Evolutionary conservation across 192 early-diverging fungal species (phyloP), one percentile per base, ranked within the genome.

Genomic region (Jimgerdemannia flammicorona): DNA sequence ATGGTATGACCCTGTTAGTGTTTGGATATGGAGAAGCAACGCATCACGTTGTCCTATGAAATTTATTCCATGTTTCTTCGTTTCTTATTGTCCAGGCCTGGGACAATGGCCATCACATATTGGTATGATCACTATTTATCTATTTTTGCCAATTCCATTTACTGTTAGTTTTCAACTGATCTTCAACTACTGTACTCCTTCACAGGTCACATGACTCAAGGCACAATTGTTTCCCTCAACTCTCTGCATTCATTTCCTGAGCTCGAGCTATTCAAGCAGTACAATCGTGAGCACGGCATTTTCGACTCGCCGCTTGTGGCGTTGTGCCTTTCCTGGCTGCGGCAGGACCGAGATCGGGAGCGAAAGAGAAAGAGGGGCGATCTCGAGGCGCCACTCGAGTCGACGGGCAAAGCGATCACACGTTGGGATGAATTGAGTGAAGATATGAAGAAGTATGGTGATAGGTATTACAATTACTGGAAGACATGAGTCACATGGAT

Each of bases 141-240:
- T 88, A 89, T 70, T 84, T 86, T 9, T 94, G 91, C 90, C 89
- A 91, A 3, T 89, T 91, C 40, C 93, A 94, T 72, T 81, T 94
- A 4, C 29, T 29, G 29, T 29, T 29, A 29, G 29, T 29, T 29
- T 29, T 29, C 29, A 29, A 29, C 29, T 29, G 29, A 29, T 29
- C 29, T 29, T 29, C 29, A 29, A 29, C 29, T 1, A 29, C 29
- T 29, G 29, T 29, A 29, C 29, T 29, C 29, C 29, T 29, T 29
- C 29, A 29, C 29, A 29, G 87, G 87, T 64, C 92, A 92, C 79
- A 90, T 94, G 11, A 71, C 77, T 4, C 83, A 91, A 44, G 91
- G 91, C 6, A 70, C 72, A 3, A 80, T 88, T 14, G 72, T 84
- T n/a, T 74, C 83, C 8, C 69, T 89, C 19, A 43, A 88, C 40